Conservation (phyloP, 2,329 filamentous ascomycete species). For the Achaetomium macrosporum region DNA sequence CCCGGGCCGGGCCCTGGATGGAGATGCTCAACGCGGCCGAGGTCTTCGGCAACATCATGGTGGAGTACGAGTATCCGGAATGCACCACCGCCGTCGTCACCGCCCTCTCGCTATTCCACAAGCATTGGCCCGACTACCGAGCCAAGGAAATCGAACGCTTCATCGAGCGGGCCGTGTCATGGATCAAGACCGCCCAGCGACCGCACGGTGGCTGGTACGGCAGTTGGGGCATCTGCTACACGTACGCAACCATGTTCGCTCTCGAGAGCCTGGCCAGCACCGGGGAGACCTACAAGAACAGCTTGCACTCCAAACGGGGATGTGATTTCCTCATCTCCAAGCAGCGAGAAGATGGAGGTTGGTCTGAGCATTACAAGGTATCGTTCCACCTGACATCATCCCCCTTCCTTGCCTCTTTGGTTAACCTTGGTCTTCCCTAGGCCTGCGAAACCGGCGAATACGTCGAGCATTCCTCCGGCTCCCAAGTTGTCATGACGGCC, state of each 20-base stretch:
- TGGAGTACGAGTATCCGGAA: conserved; percentile 97
- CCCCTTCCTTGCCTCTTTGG: neutral
- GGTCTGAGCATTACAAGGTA: conserved; percentile 88
- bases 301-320: conserved; percentile 61
- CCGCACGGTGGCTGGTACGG: conserved; percentile 95
- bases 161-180: conserved; percentile 67
- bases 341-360: conserved; percentile 85
- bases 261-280: conserved; percentile 77
- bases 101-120: conserved; percentile 73
- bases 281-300: conserved; percentile 76
- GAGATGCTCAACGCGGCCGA: conserved; percentile 92
- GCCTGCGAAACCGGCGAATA: conserved; percentile 74
- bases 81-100: conserved; percentile 95
- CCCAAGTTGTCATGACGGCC: conserved; percentile 89
- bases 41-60: conserved; percentile 95
- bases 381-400: neutral
- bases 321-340: conserved; percentile 82
- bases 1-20: conserved; percentile 68
- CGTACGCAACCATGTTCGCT: conserved; percentile 94
- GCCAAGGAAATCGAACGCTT: conserved; percentile 66
- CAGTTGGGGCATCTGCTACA: conserved; percentile 97
- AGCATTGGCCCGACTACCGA: conserved; percentile 77
- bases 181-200: conserved; percentile 74
- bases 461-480: conserved; percentile 65
- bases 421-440: conserved; percentile 30